Percentiles rank a stretch among this genome's conserved stretches.
Evolutionary conservation across 495 filamentous ascomycete species (phyloP).

Genomic region (Sporormia fimetaria): DNA sequence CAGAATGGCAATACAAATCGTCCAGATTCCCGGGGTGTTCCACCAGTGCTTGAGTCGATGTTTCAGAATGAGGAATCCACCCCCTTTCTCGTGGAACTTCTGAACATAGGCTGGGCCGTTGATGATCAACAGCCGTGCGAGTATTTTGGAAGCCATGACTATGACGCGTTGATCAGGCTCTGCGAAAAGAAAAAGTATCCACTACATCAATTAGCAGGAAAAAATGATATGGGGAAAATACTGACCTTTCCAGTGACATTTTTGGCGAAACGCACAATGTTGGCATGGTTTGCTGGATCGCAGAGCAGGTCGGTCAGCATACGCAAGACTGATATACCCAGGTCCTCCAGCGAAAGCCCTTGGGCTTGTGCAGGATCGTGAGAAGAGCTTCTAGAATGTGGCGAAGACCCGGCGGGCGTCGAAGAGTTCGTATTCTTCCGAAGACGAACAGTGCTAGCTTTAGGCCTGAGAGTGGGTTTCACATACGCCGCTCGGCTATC

Average conservation of each 20-base stretch:
- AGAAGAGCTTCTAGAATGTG: conserved; percentile 20
- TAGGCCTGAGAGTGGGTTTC: conserved; percentile 43
- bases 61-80: conserved; percentile 76
- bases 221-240: conserved; percentile 2
- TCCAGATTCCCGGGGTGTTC: conserved; percentile 76
- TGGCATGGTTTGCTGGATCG: conserved; percentile 48
- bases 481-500: conserved; percentile 37
- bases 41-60: conserved; percentile 77
- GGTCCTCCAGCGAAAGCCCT: conserved; percentile 34
- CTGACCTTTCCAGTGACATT: conserved; percentile 92
- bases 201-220: conserved; percentile 42
- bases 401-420: conserved; percentile 20
- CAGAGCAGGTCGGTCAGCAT: conserved; percentile 80
- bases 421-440: conserved; percentile 17
- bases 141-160: conserved; percentile 67
- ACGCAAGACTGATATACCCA: conserved; percentile 65
- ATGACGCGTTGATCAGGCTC: conserved; percentile 79
- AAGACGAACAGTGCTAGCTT: conserved; percentile 29
- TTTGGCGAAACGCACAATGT: conserved; percentile 78
- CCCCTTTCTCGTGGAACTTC: conserved; percentile 75
- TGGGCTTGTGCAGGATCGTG: conserved; percentile 9
- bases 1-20: conserved; percentile 77
- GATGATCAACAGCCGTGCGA: conserved; percentile 71
- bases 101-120: conserved; percentile 68
- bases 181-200: conserved; percentile 86